These are phyloP conservation scores for Glarea lozoyensis DNA, from an alignment of 495 filamentous ascomycete species.

Conservation along the genomic window DNA sequence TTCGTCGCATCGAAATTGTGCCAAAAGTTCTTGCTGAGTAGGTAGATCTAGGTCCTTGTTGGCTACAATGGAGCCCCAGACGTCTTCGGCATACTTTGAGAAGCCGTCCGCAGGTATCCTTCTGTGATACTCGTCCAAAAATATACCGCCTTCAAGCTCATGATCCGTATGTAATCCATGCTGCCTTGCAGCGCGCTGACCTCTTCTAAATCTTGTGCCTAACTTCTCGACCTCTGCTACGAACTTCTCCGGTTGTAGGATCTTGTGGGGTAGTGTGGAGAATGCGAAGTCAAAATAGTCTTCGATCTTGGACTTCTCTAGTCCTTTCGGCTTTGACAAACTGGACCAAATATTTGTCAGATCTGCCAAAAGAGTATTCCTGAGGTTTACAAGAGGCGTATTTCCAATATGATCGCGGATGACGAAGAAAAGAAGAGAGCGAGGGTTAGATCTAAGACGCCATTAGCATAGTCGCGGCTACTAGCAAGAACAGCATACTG, in stretches of 20 bases:
- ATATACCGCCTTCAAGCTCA: constrained; percentile 65
- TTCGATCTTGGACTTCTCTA: constrained; percentile 81
- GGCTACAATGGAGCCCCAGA: constrained; percentile 97
- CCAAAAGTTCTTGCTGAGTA: constrained; percentile 92
- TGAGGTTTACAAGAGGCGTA: constrained; percentile 80
- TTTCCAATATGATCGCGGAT: constrained; percentile 92
- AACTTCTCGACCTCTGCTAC: constrained; percentile 70
- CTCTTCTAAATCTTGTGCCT: constrained; percentile 71
- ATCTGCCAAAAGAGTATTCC: constrained; percentile 84
- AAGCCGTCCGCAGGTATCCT: constrained; percentile 95
- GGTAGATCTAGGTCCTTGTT: constrained; percentile 97
- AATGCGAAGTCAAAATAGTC: constrained; percentile 99
- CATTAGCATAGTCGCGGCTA: constrained; percentile 13
- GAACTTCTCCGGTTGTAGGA: constrained; percentile 92
- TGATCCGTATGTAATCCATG: constrained; percentile 50
- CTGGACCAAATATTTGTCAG: constrained; percentile 84
- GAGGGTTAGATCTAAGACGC: constrained; percentile 63
- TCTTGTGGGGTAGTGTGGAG: constrained; percentile 90
- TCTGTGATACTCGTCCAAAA: constrained; percentile 89
- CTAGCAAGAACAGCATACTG: constrained; percentile 47
- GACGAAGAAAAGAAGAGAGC: constrained; percentile 95
- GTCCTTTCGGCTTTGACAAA: constrained; percentile 78
- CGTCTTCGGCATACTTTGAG: constrained; percentile 79
- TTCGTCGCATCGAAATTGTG: constrained; percentile 96
- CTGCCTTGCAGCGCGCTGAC: constrained; percentile 55